phyloP scores from a whole-genome alignment of 2,329 filamentous ascomycete genomes.

The Ophiostoma piceae region DNA sequence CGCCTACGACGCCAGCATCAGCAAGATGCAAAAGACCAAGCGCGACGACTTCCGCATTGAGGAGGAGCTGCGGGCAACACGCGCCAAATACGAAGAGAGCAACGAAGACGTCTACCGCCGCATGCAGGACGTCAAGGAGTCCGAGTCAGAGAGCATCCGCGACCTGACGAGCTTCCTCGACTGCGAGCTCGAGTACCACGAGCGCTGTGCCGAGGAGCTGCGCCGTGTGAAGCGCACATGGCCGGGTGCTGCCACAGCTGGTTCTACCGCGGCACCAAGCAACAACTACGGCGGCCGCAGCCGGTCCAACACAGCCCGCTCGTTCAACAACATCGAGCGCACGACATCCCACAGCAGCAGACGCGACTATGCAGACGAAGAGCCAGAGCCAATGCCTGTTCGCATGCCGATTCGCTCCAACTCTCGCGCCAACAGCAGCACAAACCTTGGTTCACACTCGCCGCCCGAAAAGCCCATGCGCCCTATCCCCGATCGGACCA shows the following conservation, averaged over 20 bases:
- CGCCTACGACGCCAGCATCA: slow-evolving; percentile 82
- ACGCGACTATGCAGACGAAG: slow-evolving; percentile 35
- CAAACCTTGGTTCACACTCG: slow-evolving; percentile 16
- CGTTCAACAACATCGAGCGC: slow-evolving; percentile 33
- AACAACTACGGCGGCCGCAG: slow-evolving; percentile 33
- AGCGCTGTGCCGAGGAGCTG: slow-evolving; percentile 81
- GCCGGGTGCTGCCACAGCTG: slow-evolving; percentile 31
- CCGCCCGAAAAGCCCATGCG: slow-evolving; percentile 36
- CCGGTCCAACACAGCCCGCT: slow-evolving; percentile 47
- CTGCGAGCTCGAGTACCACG: slow-evolving; percentile 84
- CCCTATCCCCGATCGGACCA: slow-evolving; percentile 35
- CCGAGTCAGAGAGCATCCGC: slow-evolving; percentile 74
- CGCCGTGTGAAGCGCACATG: slow-evolving; percentile 48
- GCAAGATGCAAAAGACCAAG: slow-evolving; percentile 89
- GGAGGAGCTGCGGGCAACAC: slow-evolving; percentile 83
- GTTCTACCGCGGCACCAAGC: slow-evolving; percentile 20
- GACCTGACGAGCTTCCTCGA: slow-evolving; percentile 81
- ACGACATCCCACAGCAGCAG: slow-evolving; percentile 33
- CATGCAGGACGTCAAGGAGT: slow-evolving; percentile 95
- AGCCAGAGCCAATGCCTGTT: slow-evolving; percentile 36
- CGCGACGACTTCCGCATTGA: slow-evolving; percentile 90
- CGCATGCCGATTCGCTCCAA: slow-evolving; percentile 44
- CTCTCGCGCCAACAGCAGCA: slow-evolving; percentile 29
- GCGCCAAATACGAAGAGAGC: slow-evolving; percentile 93
- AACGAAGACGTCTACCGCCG: slow-evolving; percentile 85